Evolutionary conservation across 768 basidiomycete genomes (phyloP).

Genomic region (Mycena galericulata): DNA sequence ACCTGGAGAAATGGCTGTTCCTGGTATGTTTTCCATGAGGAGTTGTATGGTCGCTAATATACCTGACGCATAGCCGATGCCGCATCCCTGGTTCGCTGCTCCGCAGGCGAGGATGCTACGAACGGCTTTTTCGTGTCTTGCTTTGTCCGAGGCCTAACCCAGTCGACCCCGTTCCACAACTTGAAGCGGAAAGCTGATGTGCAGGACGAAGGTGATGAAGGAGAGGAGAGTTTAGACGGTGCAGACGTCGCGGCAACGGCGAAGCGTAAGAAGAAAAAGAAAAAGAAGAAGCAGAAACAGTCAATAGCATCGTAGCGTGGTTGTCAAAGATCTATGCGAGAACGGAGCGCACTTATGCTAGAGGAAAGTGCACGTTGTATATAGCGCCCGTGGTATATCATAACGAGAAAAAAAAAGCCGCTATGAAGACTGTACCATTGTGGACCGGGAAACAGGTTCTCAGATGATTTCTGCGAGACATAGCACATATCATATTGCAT

Average conservation of each 20-base stretch:
- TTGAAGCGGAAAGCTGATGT: slow-evolving; percentile 42
- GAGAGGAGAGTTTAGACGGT: not conserved
- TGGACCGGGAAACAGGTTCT: not conserved
- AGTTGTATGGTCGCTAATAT: not conserved
- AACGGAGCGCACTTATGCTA: no score
- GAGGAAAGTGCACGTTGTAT: no score
- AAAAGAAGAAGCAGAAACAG: slow-evolving; percentile 36
- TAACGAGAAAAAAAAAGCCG: no score
- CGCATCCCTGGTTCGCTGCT: slow-evolving; percentile 75
- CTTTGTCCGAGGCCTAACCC: slow-evolving; percentile 61
- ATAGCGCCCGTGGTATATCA: no score
- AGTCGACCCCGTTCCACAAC: no score
- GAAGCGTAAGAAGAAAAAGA: slow-evolving; percentile 39
- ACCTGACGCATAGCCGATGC: slow-evolving; percentile 59
- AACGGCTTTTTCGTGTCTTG: slow-evolving; percentile 99
- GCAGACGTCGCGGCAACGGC: slow-evolving; percentile 3
- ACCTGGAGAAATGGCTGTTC: slow-evolving; percentile 67
- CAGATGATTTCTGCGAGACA: not conserved
- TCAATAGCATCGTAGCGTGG: not conserved
- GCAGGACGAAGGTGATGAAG: slow-evolving; percentile 35
- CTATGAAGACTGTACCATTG: not conserved
- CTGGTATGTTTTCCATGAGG: slow-evolving; percentile 53
- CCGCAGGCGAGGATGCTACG: slow-evolving; percentile 85
- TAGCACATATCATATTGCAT: slow-evolving; percentile 36
- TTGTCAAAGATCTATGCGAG: not conserved